Base-by-base conservation (phyloP, 176 grass and related monocot species). In the Zoysia pacifica region DNA sequence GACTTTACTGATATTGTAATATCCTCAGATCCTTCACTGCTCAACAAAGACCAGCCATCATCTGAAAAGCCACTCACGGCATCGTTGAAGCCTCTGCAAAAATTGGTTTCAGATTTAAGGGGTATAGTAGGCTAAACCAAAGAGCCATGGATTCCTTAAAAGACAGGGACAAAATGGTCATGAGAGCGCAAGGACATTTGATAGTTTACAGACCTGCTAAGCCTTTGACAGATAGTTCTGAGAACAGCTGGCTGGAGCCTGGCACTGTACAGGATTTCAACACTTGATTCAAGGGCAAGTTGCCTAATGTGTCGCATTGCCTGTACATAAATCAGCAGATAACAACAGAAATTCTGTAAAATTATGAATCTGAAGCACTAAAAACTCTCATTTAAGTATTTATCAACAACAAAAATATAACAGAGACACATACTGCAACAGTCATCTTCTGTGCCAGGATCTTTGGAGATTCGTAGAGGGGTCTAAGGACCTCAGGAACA, bases 61-160 rank as follows among this genome's bases (percentile, higher is more conserved):
- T 93, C 97, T 64, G 82, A 46, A 70, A 99, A 99, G 64, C 97
- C 97, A 28, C 88, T 96, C 43, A 99, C 86, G 65, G 97, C 93
- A 96, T 99, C 93, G 40, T 99, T 99, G 83, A 99, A 99, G 40
- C 97, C 97, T 76, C 97, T 99, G 74, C 77, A 87, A 71, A 28
- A 82, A 72, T 58, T n/a, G 9, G 83, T 52, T 59, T 2, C 36
- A 13, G 3, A 87, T 70, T 71, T 82, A 40, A 86, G 77, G 55
- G 7, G 5, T 43, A 15, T 7, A 2, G 9, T 73, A 51, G 4
- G 51, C 28, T 62, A 38, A 63, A 83, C 37, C 28, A 28, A 28
- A 28, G 28, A 28, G 28, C 28, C 50, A 84, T 36, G 48, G 39
- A 73, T 64, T 50, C 10, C 1, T 66, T 46, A 77, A 0, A 76